These are phyloP conservation scores for Teratosphaeria viscida DNA, from an alignment of 2,329 filamentous ascomycete genomes.

Conservation along the genomic window DNA sequence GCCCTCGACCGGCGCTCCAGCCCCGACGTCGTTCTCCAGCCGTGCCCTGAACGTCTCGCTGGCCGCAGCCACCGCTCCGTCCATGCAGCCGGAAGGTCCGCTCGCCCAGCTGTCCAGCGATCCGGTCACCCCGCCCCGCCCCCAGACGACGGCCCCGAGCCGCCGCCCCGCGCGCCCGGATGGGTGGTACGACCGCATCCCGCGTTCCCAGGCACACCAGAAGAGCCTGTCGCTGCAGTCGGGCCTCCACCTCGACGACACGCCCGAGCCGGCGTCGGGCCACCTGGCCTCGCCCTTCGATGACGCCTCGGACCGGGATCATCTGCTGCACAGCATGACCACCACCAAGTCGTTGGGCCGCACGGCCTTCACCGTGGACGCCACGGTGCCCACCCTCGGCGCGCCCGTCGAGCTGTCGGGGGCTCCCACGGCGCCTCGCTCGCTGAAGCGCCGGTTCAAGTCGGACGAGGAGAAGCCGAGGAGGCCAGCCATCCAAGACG, in stretches of 20 bases:
- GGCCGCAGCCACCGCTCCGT: conserved; percentile 40
- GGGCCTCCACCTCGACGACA: conserved; percentile 28
- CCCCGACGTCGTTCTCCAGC: conserved; percentile 32
- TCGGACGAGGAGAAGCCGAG: conserved; percentile 40
- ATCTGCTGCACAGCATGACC: conserved; percentile 25
- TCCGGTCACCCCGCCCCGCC: conserved; percentile 16
- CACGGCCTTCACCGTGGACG: conserved; percentile 18
- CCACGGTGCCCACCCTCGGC: conserved; percentile 26
- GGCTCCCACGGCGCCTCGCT: conserved; percentile 40
- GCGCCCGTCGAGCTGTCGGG: conserved; percentile 48
- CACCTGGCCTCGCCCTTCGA: conserved; percentile 36
- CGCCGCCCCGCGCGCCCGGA: conserved; percentile 22
- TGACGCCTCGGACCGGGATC: conserved; percentile 12
- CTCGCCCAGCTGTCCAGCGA: conserved; percentile 36
- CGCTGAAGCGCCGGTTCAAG: conserved; percentile 49
- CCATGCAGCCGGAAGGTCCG: conserved; percentile 41
- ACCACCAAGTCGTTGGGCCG: conserved; percentile 24
- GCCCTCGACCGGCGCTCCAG: conserved; percentile 17
- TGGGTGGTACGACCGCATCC: conserved; percentile 32
- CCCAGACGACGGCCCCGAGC: conserved; percentile 19
- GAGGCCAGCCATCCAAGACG: conserved; percentile 33
- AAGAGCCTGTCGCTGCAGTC: conserved; percentile 42
- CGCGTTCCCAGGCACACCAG: conserved; percentile 36
- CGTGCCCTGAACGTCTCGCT: conserved; percentile 42
- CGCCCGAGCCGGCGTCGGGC: conserved; percentile 12